These are phyloP conservation scores for Puccinia horiana DNA, from an alignment of 1,284 basidiomycete genomes.

Conservation along the genomic window DNA sequence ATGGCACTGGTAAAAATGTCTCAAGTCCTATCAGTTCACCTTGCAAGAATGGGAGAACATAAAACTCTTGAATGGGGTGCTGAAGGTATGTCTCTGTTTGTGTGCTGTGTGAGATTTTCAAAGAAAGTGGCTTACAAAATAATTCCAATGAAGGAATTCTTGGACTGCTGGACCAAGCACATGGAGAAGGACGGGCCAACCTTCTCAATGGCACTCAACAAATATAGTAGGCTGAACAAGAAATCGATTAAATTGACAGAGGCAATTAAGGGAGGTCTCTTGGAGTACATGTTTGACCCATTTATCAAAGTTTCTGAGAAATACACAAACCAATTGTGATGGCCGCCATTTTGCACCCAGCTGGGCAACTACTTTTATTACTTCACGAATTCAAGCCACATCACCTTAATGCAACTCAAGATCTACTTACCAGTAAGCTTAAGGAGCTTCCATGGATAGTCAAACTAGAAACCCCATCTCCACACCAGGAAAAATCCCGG, in stretches of 20 bases:
- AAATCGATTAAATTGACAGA: neutral
- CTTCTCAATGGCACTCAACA: neutral
- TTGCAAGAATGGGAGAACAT: neutral
- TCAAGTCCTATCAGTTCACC: neutral
- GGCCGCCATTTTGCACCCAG: neutral
- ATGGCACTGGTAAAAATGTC: neutral
- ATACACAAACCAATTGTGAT: neutral
- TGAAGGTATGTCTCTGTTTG: neutral
- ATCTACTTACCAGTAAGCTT: neutral
- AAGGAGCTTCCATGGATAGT: neutral
- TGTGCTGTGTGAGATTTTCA: neutral
- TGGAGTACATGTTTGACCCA: neutral
- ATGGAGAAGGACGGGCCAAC: constrained; percentile 9
- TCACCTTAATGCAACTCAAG: neutral
- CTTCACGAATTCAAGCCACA: neutral
- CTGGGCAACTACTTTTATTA: neutral
- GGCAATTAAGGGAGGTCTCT: neutral
- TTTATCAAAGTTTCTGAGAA: neutral
- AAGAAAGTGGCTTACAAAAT: neutral
- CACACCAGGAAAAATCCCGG: neutral
- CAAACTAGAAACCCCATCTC: neutral
- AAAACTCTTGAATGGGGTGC: neutral
- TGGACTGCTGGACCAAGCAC: neutral
- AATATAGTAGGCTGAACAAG: neutral
- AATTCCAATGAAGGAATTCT: too few species aligned